Conservation (phyloP, 2,329 filamentous ascomycete species). For the Venturia oleaginea region DNA sequence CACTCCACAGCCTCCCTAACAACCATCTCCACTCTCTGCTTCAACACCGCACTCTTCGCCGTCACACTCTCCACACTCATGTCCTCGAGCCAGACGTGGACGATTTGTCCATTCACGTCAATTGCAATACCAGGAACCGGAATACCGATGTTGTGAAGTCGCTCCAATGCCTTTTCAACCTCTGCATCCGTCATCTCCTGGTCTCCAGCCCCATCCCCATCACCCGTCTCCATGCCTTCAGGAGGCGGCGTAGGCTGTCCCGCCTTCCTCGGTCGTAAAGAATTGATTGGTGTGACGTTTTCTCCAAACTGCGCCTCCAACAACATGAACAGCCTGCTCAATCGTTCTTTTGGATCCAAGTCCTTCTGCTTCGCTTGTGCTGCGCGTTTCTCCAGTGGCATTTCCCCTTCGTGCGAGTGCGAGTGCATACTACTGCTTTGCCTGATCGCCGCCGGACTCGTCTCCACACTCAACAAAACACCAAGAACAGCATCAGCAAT, state of each 20-base stretch:
- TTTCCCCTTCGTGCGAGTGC: constrained; percentile 17
- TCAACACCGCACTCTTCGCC: constrained; percentile 56
- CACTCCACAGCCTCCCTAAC: constrained; percentile 86
- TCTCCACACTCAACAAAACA: constrained; percentile 84
- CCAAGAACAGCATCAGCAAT: constrained; percentile 97
- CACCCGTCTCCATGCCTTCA: background rate
- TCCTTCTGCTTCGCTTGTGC: constrained; percentile 52
- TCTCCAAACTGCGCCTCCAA: constrained; percentile 92
- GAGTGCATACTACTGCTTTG: constrained; percentile 43
- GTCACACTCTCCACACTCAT: constrained; percentile 73
- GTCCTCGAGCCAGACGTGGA: constrained; percentile 85
- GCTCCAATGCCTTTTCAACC: constrained; percentile 53
- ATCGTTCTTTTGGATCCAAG: constrained; percentile 62
- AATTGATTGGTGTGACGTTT: constrained; percentile 66
- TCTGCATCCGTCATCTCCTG: constrained; percentile 15
- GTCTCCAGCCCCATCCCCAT: constrained; percentile 17
- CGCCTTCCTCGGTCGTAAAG: constrained; percentile 42
- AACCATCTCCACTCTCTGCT: constrained; percentile 77
- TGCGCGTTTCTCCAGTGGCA: background rate
- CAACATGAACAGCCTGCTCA: constrained; percentile 86
- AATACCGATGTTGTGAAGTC: constrained; percentile 75
- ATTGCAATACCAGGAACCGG: constrained; percentile 85
- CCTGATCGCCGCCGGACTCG: constrained; percentile 88
- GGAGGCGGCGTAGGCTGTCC: constrained; percentile 20
- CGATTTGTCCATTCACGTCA: constrained; percentile 46